Conservation (phyloP, 1,284 basidiomycete genomes). For the Hemileccinum hortonii region DNA sequence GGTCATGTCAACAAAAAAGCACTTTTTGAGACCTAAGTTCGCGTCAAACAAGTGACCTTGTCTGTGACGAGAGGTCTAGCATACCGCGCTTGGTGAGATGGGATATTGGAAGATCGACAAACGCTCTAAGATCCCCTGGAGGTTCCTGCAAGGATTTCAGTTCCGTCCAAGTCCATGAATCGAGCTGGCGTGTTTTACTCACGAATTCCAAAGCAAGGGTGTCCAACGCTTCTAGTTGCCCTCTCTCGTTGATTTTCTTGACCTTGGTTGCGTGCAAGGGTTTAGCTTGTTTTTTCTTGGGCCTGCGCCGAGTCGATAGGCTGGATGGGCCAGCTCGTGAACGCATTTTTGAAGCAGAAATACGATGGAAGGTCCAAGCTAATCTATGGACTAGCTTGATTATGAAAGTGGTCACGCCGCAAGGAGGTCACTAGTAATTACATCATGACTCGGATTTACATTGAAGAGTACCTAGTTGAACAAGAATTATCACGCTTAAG, state of each 20-base stretch:
- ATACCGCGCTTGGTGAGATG: constrained; percentile 65
- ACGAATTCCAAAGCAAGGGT: constrained; percentile 56
- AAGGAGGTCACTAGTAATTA: not conserved
- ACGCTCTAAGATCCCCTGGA: constrained; percentile 47
- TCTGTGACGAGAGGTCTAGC: constrained; percentile 10
- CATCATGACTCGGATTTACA: too few relatives aligned
- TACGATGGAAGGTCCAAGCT: too few relatives aligned
- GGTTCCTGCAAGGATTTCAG: constrained; percentile 42
- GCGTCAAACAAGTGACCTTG: not conserved
- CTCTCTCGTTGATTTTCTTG: constrained; percentile 51
- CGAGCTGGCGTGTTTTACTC: constrained; percentile 29
- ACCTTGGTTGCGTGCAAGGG: constrained; percentile 31
- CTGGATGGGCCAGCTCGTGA: constrained; percentile 20
- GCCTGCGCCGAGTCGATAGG: constrained; percentile 11
- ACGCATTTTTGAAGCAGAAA: constrained; percentile 12
- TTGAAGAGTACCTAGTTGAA: too few relatives aligned
- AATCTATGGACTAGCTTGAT: too few relatives aligned
- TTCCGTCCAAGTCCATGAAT: constrained; percentile 3
- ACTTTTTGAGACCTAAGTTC: constrained; percentile 72
- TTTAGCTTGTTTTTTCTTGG: constrained; percentile 16
- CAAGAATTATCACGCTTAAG: too few relatives aligned
- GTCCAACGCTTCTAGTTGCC: constrained; percentile 56
- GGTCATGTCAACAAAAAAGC: constrained; percentile 84
- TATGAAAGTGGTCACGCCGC: too few relatives aligned
- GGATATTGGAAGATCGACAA: constrained; percentile 71